phyloP scores from a whole-genome alignment of 106 monocot species.

The Allium fistulosum region DNA sequence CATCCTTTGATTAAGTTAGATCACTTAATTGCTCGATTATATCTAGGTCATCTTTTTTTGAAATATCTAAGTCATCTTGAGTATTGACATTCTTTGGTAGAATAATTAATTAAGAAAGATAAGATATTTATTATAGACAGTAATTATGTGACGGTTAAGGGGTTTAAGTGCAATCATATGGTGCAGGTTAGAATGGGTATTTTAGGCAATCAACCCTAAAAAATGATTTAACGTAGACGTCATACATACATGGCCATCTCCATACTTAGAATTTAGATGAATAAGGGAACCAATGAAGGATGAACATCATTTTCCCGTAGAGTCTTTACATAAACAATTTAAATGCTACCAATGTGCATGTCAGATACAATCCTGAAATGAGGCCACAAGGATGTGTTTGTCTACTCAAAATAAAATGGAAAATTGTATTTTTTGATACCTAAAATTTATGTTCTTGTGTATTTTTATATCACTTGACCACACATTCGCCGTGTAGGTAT shows the following conservation, averaged over 20 bases:
- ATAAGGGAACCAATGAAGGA: slow-evolving; percentile 94
- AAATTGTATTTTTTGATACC: too few species aligned
- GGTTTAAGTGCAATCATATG: too few species aligned
- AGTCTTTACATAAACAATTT: slow-evolving; percentile 74
- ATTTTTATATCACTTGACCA: not conserved
- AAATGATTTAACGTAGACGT: not conserved
- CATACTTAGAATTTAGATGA: slow-evolving; percentile 86
- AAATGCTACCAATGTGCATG: slow-evolving; percentile 88
- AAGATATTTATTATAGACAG: not conserved
- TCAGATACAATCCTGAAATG: slow-evolving; percentile 99
- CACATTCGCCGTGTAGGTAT: too few species aligned
- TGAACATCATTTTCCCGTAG: slow-evolving; percentile 99
- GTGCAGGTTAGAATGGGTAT: too few species aligned
- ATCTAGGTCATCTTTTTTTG: not conserved
- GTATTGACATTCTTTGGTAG: not conserved
- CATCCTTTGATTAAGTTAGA: too few species aligned
- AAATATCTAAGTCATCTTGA: not conserved
- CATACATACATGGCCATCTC: slow-evolving; percentile 82
- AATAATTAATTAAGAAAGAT: too few species aligned
- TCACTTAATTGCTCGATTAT: not conserved
- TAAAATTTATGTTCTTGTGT: too few species aligned
- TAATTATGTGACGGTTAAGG: too few species aligned
- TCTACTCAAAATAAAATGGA: slow-evolving; percentile 23
- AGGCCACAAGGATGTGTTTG: slow-evolving; percentile 94
- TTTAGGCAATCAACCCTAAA: too few species aligned